These are phyloP conservation scores for Phragmites australis DNA, from an alignment of 176 grass and related monocot genomes.

Conservation along the genomic window DNA sequence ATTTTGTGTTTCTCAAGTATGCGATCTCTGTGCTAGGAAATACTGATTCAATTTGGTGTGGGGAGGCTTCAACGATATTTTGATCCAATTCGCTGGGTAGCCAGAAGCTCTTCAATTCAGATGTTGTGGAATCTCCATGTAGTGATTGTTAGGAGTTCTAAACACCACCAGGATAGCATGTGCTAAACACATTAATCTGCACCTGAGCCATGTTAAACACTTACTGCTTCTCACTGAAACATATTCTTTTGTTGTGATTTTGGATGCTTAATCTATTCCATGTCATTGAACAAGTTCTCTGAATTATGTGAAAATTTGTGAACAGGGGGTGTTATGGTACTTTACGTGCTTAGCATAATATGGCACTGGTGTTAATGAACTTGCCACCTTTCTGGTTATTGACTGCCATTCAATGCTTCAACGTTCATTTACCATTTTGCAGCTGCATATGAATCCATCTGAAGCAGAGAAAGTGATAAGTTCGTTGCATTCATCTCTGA, in stretches of 20 bases:
- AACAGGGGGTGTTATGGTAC: not conserved
- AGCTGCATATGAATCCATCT: constrained; percentile 90
- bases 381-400: not conserved
- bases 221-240: not conserved
- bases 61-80: not conserved
- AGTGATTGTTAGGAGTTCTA: not conserved
- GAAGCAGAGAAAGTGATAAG: constrained; percentile 83
- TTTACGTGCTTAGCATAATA: not conserved
- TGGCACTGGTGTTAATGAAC: not conserved
- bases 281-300: not conserved
- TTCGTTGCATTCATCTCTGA: constrained; percentile 68
- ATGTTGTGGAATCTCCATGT: not conserved
- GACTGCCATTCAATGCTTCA: constrained; percentile 18
- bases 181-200: not conserved
- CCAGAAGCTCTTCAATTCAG: not conserved
- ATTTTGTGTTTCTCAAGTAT: not conserved
- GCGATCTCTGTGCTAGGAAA: not conserved
- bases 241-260: not conserved
- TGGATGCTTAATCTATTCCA: constrained; percentile 21
- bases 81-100: no score
- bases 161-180: not conserved
- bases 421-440: constrained; percentile 38
- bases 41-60: not conserved
- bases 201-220: not conserved
- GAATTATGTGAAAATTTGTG: constrained; percentile 5